These are phyloP conservation scores for Botrytis pseudocinerea DNA, from an alignment of 2,329 filamentous ascomycete genomes.

Conservation along the genomic window DNA sequence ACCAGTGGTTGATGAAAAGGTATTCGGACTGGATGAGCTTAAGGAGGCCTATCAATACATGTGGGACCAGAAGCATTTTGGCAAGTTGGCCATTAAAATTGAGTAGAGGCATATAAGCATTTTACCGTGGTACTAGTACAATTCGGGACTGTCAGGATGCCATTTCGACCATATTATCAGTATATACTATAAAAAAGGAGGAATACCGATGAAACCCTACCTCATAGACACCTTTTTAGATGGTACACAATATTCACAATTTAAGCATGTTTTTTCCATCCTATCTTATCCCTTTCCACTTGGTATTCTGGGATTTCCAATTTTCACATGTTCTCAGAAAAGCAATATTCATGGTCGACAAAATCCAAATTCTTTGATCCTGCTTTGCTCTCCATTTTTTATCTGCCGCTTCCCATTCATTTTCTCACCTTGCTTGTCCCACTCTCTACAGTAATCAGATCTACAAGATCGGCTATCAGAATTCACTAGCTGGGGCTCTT, in stretches of 20 bases:
- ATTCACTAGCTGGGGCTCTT: not conserved
- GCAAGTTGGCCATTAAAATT: slow-evolving; percentile 23
- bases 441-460: not conserved
- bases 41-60: slow-evolving; percentile 52
- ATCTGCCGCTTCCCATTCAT: not conserved
- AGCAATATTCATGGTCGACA: not conserved
- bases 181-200: not conserved
- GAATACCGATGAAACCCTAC: too few species aligned
- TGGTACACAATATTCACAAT: not conserved
- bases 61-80: slow-evolving; percentile 47
- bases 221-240: too few species aligned
- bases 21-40: slow-evolving; percentile 49
- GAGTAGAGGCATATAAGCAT: slow-evolving; percentile 4
- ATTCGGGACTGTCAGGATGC: not conserved
- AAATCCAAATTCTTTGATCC: not conserved
- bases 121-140: not conserved
- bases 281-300: not conserved
- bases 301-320: not conserved
- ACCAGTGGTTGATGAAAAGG: slow-evolving; percentile 49
- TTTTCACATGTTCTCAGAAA: not conserved
- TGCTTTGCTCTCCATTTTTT: not conserved
- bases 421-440: not conserved
- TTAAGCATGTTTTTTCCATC: not conserved
- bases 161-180: not conserved
- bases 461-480: too few species aligned